phyloP scores from a whole-genome alignment of 768 basidiomycete genomes.

The Tylopilus rubrobrunneus region DNA sequence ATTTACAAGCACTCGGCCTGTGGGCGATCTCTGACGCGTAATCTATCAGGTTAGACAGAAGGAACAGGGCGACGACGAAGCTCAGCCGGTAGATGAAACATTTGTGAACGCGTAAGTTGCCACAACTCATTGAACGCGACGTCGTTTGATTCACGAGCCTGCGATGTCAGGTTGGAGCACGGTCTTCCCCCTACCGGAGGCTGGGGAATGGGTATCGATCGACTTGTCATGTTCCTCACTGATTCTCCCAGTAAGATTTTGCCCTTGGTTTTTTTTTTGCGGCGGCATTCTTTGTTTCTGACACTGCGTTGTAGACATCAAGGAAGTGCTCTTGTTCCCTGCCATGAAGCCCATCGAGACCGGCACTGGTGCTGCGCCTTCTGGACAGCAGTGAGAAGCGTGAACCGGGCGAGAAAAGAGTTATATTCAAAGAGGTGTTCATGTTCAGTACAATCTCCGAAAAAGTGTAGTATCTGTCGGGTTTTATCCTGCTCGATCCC shows the following conservation, averaged over 20 bases:
- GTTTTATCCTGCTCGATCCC: neutral
- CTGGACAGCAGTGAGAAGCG: conserved; percentile 15
- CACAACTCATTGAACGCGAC: neutral
- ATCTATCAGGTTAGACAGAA: conserved; percentile 71
- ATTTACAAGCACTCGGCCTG: conserved; percentile 1
- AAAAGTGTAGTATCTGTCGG: neutral
- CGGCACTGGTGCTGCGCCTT: conserved; percentile 32
- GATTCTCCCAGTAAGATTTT: conserved; percentile 78
- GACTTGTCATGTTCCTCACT: conserved; percentile 97
- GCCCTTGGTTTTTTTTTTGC: neutral
- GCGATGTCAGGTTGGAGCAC: conserved; percentile 73
- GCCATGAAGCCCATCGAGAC: conserved; percentile 88
- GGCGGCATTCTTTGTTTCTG: neutral
- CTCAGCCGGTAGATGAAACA: conserved; percentile 94
- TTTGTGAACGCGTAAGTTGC: conserved; percentile 85
- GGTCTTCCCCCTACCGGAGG: conserved; percentile 97
- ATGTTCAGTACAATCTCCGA: neutral
- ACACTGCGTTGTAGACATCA: conserved; percentile 62
- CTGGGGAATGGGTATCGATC: conserved; percentile 95
- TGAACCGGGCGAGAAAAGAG: conserved; percentile 30
- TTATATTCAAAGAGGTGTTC: neutral
- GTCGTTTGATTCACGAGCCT: neutral
- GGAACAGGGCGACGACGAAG: conserved; percentile 96
- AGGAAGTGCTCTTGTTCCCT: conserved; percentile 94
- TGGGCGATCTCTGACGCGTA: neutral